Conservation (phyloP, 495 filamentous ascomycete species). For the Penicillium tannophilum region DNA sequence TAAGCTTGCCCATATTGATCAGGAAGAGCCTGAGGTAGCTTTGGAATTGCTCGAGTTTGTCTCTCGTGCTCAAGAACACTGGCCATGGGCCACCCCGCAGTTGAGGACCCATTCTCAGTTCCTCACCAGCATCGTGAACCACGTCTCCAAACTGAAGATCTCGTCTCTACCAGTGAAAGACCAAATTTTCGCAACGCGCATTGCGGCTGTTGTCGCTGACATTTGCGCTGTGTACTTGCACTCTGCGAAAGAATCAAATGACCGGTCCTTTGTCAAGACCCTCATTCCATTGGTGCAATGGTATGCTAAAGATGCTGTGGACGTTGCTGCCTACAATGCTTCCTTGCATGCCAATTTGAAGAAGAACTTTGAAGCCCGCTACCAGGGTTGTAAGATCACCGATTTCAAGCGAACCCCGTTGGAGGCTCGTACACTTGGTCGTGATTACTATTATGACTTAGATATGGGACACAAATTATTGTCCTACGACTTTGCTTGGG, state of each 20-base stretch:
- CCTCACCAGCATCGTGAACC: slow-evolving; percentile 65
- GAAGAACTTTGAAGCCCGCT: slow-evolving; percentile 79
- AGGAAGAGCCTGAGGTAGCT: slow-evolving; percentile 59
- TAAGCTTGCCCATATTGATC: slow-evolving; percentile 66
- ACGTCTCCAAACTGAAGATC: slow-evolving; percentile 63
- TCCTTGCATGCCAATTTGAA: slow-evolving; percentile 84
- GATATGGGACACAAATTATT: slow-evolving; percentile 72
- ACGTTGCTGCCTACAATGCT: slow-evolving; percentile 74
- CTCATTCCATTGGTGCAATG: slow-evolving; percentile 75
- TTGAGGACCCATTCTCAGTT: slow-evolving; percentile 74
- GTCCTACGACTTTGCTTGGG: slow-evolving; percentile 75
- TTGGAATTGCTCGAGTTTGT: slow-evolving; percentile 85
- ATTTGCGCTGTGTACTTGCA: slow-evolving; percentile 92
- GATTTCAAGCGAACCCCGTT: slow-evolving; percentile 78
- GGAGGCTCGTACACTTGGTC: slow-evolving; percentile 62
- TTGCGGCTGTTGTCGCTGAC: slow-evolving; percentile 80
- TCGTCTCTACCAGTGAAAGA: slow-evolving; percentile 44
- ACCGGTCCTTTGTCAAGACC: slow-evolving; percentile 63
- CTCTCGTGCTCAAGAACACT: slow-evolving; percentile 80
- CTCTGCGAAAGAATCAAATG: slow-evolving; percentile 71
- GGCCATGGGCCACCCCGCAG: slow-evolving; percentile 85
- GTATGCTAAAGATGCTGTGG: slow-evolving; percentile 71
- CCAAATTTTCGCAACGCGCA: slow-evolving; percentile 62
- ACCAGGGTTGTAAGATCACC: slow-evolving; percentile 64
- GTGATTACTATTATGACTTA: slow-evolving; percentile 80